Evolutionary conservation across 2,329 filamentous ascomycete genomes (phyloP), one percentile per base, ranked within the genome.

Genomic region (Hypomyces perniciosus): DNA sequence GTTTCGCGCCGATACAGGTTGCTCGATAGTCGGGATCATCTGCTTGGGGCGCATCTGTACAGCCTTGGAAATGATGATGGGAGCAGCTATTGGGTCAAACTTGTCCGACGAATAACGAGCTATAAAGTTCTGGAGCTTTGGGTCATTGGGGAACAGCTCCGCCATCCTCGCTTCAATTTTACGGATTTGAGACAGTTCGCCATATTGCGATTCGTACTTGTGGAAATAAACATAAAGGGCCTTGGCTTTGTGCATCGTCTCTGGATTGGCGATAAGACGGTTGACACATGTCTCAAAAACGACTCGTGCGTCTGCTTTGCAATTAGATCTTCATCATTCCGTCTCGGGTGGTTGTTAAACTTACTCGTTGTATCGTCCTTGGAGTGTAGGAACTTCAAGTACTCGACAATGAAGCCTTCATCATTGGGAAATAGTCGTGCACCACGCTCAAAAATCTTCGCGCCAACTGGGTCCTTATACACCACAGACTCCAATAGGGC

Each of bases 281-380:
- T 86, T 88, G 54, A 96, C 88, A 12, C 91, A 90, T 12, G 91
- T 96, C 67, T 97, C 93, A 62, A 99, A 99, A 2, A 96, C 90
- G 8, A 93, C 91, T 57, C 93, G 83, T 33, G 93, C 93, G 77
- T 99, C 90, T 91, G 59, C 33, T 33, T 33, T 20, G 39, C 10
- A 10, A 53, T 64, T 43, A 67, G 61, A 34, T 20, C 20, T 20
- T 20, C 9, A 42, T 39, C 6, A 10, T 33, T 39, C 20, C 26
- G 6, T 20, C 26, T n/a, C 8, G 6, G 12, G 4, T 20, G n/a
- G 27, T 12, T 20, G 12, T 13, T n/a, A 6, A 9, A 77, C 88
- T 78, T 78, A 95, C 89, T 96, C 31, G 90, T 96, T 44, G 90
- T 85, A 68, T 99, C 93, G 60, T 95, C 92, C 65, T 88, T 90